phyloP scores from a whole-genome alignment of 768 basidiomycete genomes.

The Hemileccinum rubropunctum region DNA sequence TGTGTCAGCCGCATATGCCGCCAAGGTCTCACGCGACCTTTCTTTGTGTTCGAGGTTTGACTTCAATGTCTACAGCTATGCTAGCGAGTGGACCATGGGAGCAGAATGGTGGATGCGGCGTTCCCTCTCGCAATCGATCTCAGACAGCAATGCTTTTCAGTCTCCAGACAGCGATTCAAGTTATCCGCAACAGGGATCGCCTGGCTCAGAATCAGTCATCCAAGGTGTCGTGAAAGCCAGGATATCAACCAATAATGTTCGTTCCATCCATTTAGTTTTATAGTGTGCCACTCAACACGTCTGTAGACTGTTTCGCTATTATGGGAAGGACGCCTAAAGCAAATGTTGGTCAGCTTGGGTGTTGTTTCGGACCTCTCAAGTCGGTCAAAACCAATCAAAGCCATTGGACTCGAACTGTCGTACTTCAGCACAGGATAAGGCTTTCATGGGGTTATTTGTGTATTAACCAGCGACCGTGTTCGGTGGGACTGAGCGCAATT shows the following conservation, averaged over 20 bases:
- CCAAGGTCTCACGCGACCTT: slow-evolving; percentile 81
- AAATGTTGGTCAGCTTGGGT: slow-evolving; percentile 86
- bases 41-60: slow-evolving; percentile 89
- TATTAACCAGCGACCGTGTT: not conserved
- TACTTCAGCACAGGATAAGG: slow-evolving; percentile 72
- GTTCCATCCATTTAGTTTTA: slow-evolving; percentile 24
- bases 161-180: slow-evolving; percentile 1
- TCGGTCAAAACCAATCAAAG: slow-evolving; percentile 81
- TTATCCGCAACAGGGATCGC: slow-evolving; percentile 7
- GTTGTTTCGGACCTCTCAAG: slow-evolving; percentile 88
- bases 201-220: slow-evolving; percentile 36
- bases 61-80: slow-evolving; percentile 96
- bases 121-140: slow-evolving; percentile 31
- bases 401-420: slow-evolving; percentile 88
- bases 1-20: slow-evolving; percentile 86
- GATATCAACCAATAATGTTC: slow-evolving; percentile 84
- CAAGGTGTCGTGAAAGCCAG: slow-evolving; percentile 87
- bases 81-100: slow-evolving; percentile 94
- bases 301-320: slow-evolving; percentile 80
- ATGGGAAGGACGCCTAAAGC: slow-evolving; percentile 91
- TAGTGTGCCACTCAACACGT: slow-evolving; percentile 1
- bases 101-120: slow-evolving; percentile 94
- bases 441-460: not conserved
- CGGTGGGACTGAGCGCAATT: not conserved
- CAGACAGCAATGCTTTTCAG: slow-evolving; percentile 10